A percentile compares a stretch with the other conserved stretches of the same genome.
Evolutionary conservation across 441 rosid genomes (phyloP).

Genomic region (Theobroma grandiflorum): DNA sequence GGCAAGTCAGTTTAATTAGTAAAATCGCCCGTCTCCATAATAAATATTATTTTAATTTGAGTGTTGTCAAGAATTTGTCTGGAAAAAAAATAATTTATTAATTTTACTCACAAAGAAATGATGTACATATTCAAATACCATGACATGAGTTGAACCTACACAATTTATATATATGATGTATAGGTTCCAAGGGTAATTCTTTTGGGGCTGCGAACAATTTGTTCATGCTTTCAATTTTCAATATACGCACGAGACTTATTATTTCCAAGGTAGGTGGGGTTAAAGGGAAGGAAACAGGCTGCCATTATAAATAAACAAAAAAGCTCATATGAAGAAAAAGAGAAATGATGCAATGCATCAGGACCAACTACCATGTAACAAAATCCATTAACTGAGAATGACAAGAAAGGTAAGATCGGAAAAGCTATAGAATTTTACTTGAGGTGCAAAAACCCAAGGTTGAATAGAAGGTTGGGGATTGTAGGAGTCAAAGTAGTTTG

Average conservation of each 20-base stretch:
- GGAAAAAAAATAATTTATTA: no score
- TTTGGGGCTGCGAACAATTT: not conserved
- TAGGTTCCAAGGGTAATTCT: not conserved
- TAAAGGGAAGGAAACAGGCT: not conserved
- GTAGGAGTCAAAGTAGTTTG: constrained; percentile 40
- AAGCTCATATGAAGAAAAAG: not conserved
- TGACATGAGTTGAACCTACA: not conserved
- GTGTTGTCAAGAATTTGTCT: no score
- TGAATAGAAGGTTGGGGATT: not conserved
- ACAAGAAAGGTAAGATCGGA: constrained; percentile 20
- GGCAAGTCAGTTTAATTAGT: not conserved
- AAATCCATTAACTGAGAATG: constrained; percentile 35
- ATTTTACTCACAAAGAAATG: no score
- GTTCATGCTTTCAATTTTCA: not conserved
- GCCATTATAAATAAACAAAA: no score
- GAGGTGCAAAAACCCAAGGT: not conserved
- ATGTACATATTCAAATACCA: not conserved
- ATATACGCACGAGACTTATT: not conserved
- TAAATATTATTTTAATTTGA: not conserved
- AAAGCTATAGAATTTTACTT: not conserved
- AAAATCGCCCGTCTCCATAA: not conserved
- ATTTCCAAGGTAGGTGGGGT: constrained; percentile 9
- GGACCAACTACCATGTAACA: constrained; percentile 42
- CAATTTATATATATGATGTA: not conserved
- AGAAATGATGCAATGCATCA: constrained; percentile 34